Base-by-base conservation (phyloP, 1,284 basidiomycete species). In the Moesziomyces antarcticus region DNA sequence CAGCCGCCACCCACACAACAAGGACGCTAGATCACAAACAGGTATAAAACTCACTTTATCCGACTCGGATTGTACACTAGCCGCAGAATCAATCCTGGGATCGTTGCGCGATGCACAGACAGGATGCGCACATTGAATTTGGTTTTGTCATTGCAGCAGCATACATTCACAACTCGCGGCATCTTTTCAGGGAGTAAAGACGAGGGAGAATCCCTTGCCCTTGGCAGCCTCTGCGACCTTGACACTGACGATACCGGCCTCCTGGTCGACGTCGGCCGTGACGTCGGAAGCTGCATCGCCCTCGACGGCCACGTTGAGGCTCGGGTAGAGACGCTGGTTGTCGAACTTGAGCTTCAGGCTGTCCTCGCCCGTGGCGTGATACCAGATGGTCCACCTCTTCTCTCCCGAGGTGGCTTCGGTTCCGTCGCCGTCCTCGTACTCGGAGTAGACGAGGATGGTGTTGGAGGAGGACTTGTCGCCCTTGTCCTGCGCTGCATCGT, bases 401-500 rank as follows among this genome's bases (percentile, higher is more conserved):
- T 68, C 74, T 44, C 76, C 79, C 5, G 48, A 50, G 1, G 59
- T 64, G 13, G 72, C 74, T 41, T 77, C 77, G 30, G 68, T 50
- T 16, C 77, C 77, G 22, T 80, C 70, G 24, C 72, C 78, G 42
- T 80, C 78, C 14, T 75, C 68, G 61, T 71, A 81, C 22, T 67
- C 60, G 21, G 75, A 67, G 37, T 75, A 72, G 21, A 66, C 44
- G 21, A 73, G 58, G 16, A 66, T 65, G 24, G 50, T 52, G 30
- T 76, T 75, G 9, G 14, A 8, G 13, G 55, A 58, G 18, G 48
- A 45, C 33, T 52, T 51, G 22, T 60, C 37, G 40, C 65, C 65
- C 1, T 52, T n/a, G 27, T 72, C 64, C 50, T 53, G 52, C 10
- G 66, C 61, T 1, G 56, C 58, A 42, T 75, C 72, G 69, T 77